Base-by-base conservation (phyloP, 2,329 filamentous ascomycete species). In the Trichophyton simii region DNA sequence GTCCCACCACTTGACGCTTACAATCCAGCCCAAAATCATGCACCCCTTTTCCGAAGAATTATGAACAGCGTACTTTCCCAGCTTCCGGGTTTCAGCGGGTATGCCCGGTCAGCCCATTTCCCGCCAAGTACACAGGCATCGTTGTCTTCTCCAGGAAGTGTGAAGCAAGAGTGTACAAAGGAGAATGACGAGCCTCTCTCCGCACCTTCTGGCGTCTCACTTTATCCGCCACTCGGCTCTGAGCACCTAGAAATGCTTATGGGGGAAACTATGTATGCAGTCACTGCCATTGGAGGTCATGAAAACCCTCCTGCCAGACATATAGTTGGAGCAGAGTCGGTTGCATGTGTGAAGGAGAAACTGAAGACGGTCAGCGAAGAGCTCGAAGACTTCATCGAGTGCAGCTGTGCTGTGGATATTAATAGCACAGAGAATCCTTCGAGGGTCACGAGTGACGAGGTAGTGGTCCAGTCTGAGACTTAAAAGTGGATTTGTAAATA, bases 311-410 rank as follows among this genome's bases (percentile, higher is more conserved):
- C 94, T 0, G 89, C 91, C 0, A 81, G 94, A 36, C 92, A 97
- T 72, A 96, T 97, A 68, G 91, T 97, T 1, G 92, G 94, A 0
- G 84, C 87, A 60, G 94, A 97, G 73, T 92, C 89, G 0, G 87
- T 92, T 11, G 81, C 84, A 4, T 88, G 88, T 46, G 92, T 97
- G 44, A 95, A 92, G 72, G 94, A 97, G 76, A 97, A 97, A 76
- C 78, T 99, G 61, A 96, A 95, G 77, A 96, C 91, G 1, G 89
- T 96, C 2, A 95, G 90, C 65, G 91, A 97, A 72, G 94, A 97
- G 76, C 77, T 97, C 61, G 94, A 97, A 73, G 94, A 97, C 67
- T 97, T 97, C 73, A 87, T 96, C 31, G 90, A 95, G 68, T 87
- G 91, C 28, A 96, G 91, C 69, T 80, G 87, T 66, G 87, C 89